phyloP scores from a whole-genome alignment of 345 rosid genomes.

The Citrus glauca region DNA sequence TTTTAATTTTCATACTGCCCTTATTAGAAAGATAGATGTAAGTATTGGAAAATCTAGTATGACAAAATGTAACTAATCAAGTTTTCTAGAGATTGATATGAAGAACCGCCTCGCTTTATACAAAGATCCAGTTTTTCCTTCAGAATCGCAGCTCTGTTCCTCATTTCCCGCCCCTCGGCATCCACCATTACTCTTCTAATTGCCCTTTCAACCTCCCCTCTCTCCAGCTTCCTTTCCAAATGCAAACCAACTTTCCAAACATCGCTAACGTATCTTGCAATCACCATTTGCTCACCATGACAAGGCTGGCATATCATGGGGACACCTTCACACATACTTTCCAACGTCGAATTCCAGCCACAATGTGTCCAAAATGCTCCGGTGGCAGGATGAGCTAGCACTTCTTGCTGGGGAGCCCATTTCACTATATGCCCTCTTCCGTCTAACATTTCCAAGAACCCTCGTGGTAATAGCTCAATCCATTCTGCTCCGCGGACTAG shows the following conservation, averaged over 20 bases:
- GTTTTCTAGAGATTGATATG: slow-evolving; percentile 2
- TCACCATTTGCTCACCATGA: slow-evolving; percentile 31
- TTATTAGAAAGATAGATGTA: neutral
- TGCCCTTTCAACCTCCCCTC: slow-evolving; percentile 16
- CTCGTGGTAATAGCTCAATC: slow-evolving; percentile 22
- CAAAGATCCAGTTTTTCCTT: slow-evolving; percentile 17
- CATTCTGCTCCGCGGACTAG: neutral
- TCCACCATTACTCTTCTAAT: slow-evolving; percentile 18
- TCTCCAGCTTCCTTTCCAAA: slow-evolving; percentile 22
- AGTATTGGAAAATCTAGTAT: neutral
- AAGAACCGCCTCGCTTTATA: slow-evolving; percentile 17
- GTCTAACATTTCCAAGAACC: slow-evolving; percentile 22
- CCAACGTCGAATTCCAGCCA: slow-evolving; percentile 34
- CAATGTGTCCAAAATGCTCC: slow-evolving; percentile 35
- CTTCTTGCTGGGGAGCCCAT: slow-evolving; percentile 41
- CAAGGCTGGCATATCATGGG: slow-evolving; percentile 42
- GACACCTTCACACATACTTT: slow-evolving; percentile 27
- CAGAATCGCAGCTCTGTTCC: slow-evolving; percentile 11
- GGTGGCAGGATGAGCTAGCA: slow-evolving; percentile 23
- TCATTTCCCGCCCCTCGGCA: slow-evolving; percentile 31
- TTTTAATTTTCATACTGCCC: too few species aligned
- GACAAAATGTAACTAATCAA: slow-evolving; percentile 14
- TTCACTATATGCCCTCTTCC: slow-evolving; percentile 27
- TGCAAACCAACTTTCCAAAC: slow-evolving; percentile 32
- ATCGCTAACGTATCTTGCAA: slow-evolving; percentile 18